Evolutionary conservation across 768 basidiomycete species (phyloP).

Genomic region (Kwoniella dendrophila): DNA sequence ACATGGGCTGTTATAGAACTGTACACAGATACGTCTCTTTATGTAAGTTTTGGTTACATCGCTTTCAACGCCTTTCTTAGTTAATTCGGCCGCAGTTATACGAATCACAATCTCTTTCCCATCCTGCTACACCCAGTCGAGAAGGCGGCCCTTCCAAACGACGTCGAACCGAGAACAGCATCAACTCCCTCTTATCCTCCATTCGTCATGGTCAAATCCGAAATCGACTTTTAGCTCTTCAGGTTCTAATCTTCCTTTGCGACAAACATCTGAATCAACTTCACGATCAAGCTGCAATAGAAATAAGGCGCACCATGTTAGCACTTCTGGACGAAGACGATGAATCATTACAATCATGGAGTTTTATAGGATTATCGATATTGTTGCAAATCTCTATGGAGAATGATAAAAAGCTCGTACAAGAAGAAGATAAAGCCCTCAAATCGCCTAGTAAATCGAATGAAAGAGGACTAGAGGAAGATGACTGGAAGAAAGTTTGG

Average conservation of each 20-base stretch:
- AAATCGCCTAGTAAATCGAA: background rate
- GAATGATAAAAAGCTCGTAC: background rate
- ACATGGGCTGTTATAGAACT: constrained; percentile 57
- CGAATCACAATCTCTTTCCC: constrained; percentile 13
- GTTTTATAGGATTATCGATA: constrained; percentile 76
- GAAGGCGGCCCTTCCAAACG: constrained; percentile 35
- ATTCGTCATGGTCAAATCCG: constrained; percentile 11
- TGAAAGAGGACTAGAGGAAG: constrained; percentile 1
- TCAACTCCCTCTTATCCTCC: constrained; percentile 23
- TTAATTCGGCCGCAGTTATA: constrained; percentile 6
- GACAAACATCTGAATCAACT: constrained; percentile 73
- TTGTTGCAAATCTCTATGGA: constrained; percentile 5
- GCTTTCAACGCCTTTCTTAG: background rate
- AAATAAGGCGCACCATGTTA: constrained; percentile 64
- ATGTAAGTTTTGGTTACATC: constrained; percentile 7
- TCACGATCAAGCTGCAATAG: constrained; percentile 64
- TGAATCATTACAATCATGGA: constrained; percentile 73
- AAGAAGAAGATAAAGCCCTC: constrained; percentile 9
- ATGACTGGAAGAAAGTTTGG: constrained; percentile 66
- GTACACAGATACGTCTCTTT: constrained; percentile 32
- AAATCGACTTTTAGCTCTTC: constrained; percentile 61
- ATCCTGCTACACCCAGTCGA: constrained; percentile 12
- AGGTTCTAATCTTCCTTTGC: constrained; percentile 81
- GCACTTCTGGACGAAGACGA: constrained; percentile 70
- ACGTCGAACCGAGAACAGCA: constrained; percentile 34